A percentile compares a stretch with the other conserved stretches of the same genome.
Evolutionary conservation across 805 yeast genomes (phyloP).

Genomic region (Clavispora santaluciae): DNA sequence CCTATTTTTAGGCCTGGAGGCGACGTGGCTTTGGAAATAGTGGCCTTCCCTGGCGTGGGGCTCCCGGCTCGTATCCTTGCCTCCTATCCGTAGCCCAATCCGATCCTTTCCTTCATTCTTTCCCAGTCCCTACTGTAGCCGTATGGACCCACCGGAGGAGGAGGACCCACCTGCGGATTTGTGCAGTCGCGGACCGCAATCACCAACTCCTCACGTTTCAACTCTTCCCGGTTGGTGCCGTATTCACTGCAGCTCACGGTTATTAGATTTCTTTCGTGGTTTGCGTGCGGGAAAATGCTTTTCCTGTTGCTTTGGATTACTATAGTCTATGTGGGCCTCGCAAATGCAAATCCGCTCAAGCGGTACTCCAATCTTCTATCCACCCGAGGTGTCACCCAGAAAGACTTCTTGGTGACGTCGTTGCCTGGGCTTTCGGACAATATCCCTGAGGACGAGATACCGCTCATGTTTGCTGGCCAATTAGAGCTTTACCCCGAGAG

Average conservation of each 20-base stretch:
- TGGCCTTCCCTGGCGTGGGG: too few species aligned
- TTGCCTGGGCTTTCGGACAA: conserved; percentile 37
- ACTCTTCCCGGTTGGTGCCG: neutral
- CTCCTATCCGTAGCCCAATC: too few species aligned
- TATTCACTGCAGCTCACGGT: neutral
- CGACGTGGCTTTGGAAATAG: too few species aligned
- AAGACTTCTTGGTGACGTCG: conserved; percentile 23
- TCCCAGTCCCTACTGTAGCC: too few species aligned
- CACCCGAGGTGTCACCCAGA: conserved; percentile 6
- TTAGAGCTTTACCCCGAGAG: conserved; percentile 50
- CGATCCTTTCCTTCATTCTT: too few species aligned
- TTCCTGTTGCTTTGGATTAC: neutral
- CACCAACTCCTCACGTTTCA: neutral
- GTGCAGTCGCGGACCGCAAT: neutral
- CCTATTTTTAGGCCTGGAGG: too few species aligned
- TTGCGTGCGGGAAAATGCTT: neutral
- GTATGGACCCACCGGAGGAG: too few species aligned
- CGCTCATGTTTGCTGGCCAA: conserved; percentile 64
- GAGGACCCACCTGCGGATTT: too few species aligned
- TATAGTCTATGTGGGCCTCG: conserved; percentile 4
- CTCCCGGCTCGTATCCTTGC: too few species aligned
- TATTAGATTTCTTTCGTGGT: neutral
- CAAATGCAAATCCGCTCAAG: conserved; percentile 12
- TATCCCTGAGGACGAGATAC: conserved; percentile 31
- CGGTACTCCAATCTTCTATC: neutral